Evolutionary conservation across 306 rosid genomes (phyloP).

Genomic region (Dryas octopetala): DNA sequence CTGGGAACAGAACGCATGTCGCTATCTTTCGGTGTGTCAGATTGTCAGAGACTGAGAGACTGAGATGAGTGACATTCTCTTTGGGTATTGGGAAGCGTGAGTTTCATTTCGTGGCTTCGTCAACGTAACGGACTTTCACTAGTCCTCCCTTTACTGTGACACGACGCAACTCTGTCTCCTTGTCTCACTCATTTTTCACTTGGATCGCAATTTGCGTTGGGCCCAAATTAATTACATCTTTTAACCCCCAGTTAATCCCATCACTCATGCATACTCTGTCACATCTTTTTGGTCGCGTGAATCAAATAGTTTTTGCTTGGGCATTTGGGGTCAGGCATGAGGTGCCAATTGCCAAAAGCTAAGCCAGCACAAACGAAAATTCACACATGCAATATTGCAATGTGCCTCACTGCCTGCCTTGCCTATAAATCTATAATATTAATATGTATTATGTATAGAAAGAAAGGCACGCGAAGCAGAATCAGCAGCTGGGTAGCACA

Average conservation of each 20-base stretch:
- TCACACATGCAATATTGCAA: too few species aligned
- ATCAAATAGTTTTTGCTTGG: too few species aligned
- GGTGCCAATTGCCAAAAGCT: too few species aligned
- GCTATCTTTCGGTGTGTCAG: slow-evolving; percentile 47
- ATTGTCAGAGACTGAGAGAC: background rate
- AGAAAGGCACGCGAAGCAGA: slow-evolving; percentile 12
- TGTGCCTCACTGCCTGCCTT: too few species aligned
- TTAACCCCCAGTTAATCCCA: background rate
- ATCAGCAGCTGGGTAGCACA: background rate
- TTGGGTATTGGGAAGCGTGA: slow-evolving; percentile 12
- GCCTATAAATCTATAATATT: too few species aligned
- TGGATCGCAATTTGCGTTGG: too few species aligned
- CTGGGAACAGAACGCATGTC: slow-evolving; percentile 40
- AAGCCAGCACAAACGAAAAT: too few species aligned
- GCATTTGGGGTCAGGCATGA: too few species aligned
- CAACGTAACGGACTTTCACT: slow-evolving; percentile 37
- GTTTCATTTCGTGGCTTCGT: slow-evolving; percentile 12
- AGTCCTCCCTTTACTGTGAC: slow-evolving; percentile 20
- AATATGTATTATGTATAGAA: too few species aligned
- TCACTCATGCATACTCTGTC: too few species aligned
- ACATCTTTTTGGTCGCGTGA: too few species aligned
- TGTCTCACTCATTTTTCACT: background rate
- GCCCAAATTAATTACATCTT: background rate
- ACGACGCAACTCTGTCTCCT: slow-evolving; percentile 15
- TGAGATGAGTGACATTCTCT: slow-evolving; percentile 21